phyloP scores from a whole-genome alignment of 75 land plant genomes.

The Pseudotsuga menziesii region DNA sequence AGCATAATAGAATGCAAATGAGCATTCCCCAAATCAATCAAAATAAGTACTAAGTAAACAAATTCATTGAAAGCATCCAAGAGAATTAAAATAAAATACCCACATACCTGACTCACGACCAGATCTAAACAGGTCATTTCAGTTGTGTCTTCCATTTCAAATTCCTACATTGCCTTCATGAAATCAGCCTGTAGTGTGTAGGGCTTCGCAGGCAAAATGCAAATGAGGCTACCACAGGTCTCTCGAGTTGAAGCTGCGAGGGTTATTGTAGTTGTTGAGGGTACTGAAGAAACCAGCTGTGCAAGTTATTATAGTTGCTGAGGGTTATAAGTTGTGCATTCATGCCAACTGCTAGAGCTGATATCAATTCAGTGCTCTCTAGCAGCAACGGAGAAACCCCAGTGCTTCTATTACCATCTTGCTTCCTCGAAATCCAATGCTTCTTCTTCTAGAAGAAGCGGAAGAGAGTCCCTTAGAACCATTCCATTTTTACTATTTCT shows the following conservation, averaged over 20 bases:
- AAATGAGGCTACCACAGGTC: too few species aligned
- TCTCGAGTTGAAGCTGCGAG: too few species aligned
- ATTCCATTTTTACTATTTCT: too few species aligned
- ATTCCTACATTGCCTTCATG: too few species aligned
- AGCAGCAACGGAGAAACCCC: constrained; percentile 45
- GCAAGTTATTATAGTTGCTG: too few species aligned
- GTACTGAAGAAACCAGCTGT: constrained; percentile 71
- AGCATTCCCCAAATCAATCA: not conserved
- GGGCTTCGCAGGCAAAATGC: too few species aligned
- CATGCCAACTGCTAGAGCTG: too few species aligned
- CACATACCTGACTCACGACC: constrained; percentile 53
- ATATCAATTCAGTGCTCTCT: too few species aligned
- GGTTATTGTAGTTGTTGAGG: too few species aligned
- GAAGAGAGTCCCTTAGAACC: constrained; percentile 3
- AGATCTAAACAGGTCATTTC: constrained; percentile 77
- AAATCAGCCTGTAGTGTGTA: too few species aligned
- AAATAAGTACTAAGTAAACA: not conserved
- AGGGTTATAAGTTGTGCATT: too few species aligned
- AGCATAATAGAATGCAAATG: not conserved
- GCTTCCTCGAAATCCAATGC: not conserved
- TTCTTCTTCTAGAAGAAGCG: constrained; percentile 12
- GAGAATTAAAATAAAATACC: not conserved
- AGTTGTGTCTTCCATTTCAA: too few species aligned
- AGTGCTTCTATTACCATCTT: not conserved
- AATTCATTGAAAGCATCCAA: not conserved